phyloP scores from a whole-genome alignment of 2,329 filamentous ascomycete species.

The Pochonia chlamydosporia region DNA sequence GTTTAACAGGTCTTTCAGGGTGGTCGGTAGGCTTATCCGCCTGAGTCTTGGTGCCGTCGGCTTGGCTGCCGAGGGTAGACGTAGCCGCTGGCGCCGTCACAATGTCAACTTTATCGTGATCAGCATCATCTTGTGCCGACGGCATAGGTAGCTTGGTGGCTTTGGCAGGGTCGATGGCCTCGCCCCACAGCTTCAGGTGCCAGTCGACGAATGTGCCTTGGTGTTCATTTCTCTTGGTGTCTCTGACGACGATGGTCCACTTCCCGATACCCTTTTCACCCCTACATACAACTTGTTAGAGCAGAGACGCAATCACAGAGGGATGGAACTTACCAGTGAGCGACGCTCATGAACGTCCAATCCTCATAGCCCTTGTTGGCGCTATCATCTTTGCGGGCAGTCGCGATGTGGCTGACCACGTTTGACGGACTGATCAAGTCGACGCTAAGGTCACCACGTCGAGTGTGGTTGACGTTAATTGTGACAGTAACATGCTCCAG shows the following conservation, averaged over 20 bases:
- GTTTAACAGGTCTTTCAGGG: conserved; percentile 56
- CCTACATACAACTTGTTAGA: conserved; percentile 45
- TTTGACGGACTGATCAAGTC: conserved; percentile 82
- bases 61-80: conserved; percentile 41
- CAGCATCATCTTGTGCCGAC: conserved; percentile 72
- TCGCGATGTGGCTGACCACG: conserved; percentile 77
- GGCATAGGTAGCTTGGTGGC: conserved; percentile 76
- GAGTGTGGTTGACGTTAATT: conserved; percentile 88
- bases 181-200: conserved; percentile 92
- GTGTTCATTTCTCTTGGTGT: conserved; percentile 70
- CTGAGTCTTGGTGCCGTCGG: conserved; percentile 35
- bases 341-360: conserved; percentile 99
- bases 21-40: conserved; percentile 52
- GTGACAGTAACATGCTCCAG: conserved; percentile 95
- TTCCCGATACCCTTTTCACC: conserved; percentile 82
- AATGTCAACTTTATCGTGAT: conserved; percentile 63
- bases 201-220: conserved; percentile 81
- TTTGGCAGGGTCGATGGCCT: conserved; percentile 69
- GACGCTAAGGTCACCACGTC: conserved; percentile 86
- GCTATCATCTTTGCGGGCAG: conserved; percentile 64
- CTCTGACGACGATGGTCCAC: conserved; percentile 88
- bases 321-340: conserved; percentile 67
- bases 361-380: conserved; percentile 70
- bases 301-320: neutral
- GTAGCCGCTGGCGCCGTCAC: conserved; percentile 17